These are phyloP conservation scores for Tagetes erecta DNA, from an alignment of 129 eudicot species.

Conservation along the genomic window DNA sequence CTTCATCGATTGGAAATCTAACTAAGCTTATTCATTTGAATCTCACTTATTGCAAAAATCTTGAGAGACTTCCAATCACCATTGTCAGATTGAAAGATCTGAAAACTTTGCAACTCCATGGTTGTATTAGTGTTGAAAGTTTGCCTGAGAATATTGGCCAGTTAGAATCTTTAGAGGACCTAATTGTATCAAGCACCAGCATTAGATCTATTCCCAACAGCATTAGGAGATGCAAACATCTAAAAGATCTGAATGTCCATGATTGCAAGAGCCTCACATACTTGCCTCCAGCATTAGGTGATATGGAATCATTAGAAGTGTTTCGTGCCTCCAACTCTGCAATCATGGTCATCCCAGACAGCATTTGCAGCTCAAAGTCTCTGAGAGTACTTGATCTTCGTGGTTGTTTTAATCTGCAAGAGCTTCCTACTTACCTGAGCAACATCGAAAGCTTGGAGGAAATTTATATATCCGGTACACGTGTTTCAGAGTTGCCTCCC, in stretches of 20 bases:
- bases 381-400: conserved; percentile 19
- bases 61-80: not conserved
- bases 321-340: conserved; percentile 11
- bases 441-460: conserved; percentile 8
- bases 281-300: conserved; percentile 25
- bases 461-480: not conserved
- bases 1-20: conserved; percentile 24
- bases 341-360: conserved; percentile 21
- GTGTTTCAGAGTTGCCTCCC: not conserved
- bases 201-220: conserved; percentile 15
- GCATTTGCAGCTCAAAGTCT: conserved; percentile 25
- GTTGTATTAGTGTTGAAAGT: conserved; percentile 14
- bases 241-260: conserved; percentile 17
- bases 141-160: conserved; percentile 20
- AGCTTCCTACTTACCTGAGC: conserved; percentile 19
- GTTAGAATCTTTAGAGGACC: conserved; percentile 15
- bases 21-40: conserved; percentile 16
- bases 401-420: conserved; percentile 7
- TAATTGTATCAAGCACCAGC: conserved; percentile 17
- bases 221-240: conserved; percentile 10
- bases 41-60: conserved; percentile 19
- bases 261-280: conserved; percentile 24
- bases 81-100: not conserved
- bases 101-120: conserved; percentile 19
- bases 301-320: conserved; percentile 15